These are phyloP conservation scores for Mycena crocata DNA, from an alignment of 768 basidiomycete genomes.

Conservation along the genomic window DNA sequence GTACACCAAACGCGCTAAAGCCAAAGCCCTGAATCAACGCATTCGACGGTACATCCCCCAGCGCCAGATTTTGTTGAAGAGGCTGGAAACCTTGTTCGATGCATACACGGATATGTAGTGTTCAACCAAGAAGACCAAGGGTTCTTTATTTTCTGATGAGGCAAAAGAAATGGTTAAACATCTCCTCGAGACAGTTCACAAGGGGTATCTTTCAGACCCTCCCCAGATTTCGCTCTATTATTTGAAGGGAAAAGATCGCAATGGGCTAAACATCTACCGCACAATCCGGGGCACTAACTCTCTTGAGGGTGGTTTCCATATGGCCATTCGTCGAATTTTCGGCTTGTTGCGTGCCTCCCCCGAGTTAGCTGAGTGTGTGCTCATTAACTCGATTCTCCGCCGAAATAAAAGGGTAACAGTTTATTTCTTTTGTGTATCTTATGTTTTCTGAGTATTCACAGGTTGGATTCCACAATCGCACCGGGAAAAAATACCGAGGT, in stretches of 20 bases:
- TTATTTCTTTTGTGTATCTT: too few species aligned
- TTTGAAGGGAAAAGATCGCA: not conserved
- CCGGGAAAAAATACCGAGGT: not conserved
- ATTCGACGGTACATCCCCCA: too few species aligned
- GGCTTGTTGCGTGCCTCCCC: too few species aligned
- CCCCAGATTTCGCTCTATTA: not conserved
- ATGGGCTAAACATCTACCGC: not conserved
- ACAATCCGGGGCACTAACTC: slow-evolving; percentile 5
- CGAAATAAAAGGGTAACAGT: not conserved
- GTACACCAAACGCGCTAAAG: too few species aligned
- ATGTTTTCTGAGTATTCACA: not conserved
- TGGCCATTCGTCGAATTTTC: not conserved
- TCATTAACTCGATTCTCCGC: slow-evolving; percentile 7
- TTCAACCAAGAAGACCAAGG: not conserved
- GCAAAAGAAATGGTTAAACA: slow-evolving; percentile 3
- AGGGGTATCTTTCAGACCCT: not conserved
- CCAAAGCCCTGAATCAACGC: too few species aligned
- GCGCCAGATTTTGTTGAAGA: not conserved
- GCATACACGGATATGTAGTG: not conserved
- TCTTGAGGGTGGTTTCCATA: slow-evolving; percentile 7
- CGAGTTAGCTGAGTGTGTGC: not conserved
- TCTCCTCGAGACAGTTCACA: not conserved
- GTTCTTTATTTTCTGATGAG: not conserved
- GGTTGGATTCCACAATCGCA: slow-evolving; percentile 3
- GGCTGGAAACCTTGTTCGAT: not conserved